Evolutionary conservation across 108 stramenopile species (phyloP).

Genomic region (Fragilaria crotonensis): DNA sequence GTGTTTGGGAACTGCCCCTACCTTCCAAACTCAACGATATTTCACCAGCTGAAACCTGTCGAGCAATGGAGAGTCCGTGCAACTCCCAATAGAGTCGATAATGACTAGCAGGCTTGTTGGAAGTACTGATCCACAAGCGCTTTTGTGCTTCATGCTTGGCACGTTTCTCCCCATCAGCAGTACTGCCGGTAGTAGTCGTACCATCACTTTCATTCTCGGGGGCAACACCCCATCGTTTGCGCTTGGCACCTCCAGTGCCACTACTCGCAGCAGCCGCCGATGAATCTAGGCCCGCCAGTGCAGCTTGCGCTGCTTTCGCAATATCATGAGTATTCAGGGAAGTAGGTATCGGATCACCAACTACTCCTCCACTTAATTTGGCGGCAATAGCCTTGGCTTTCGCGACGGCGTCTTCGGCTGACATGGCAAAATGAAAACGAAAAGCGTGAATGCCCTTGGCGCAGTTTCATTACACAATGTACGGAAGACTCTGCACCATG

Average conservation of each 20-base stretch:
- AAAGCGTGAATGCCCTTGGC: too few relatives aligned
- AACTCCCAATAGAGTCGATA: not conserved
- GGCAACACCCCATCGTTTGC: conserved; percentile 7
- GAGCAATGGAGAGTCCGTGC: not conserved
- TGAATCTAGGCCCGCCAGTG: conserved; percentile 9
- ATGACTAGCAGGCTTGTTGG: conserved; percentile 19
- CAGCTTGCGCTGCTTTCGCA: conserved; percentile 26
- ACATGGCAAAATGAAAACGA: too few relatives aligned
- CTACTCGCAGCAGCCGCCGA: conserved; percentile 7
- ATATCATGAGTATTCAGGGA: conserved; percentile 11
- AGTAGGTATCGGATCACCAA: not conserved
- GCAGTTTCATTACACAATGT: too few relatives aligned
- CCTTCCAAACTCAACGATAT: conserved; percentile 24
- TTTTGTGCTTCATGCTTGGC: conserved; percentile 10
- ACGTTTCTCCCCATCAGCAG: conserved; percentile 14
- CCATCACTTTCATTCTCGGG: conserved; percentile 13
- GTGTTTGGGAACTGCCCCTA: conserved; percentile 27
- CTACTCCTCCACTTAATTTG: conserved; percentile 42
- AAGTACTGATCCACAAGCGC: conserved; percentile 39
- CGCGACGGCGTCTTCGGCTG: conserved; percentile 66
- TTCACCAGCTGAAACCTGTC: conserved; percentile 8
- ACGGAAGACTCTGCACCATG: too few relatives aligned
- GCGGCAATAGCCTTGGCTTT: conserved; percentile 81
- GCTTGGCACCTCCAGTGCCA: not conserved
- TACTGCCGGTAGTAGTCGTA: conserved; percentile 13